Percentiles rank a stretch among this genome's conserved stretches.
These are phyloP conservation scores for Hirsutella thompsonii DNA, from an alignment of 2,329 filamentous ascomycete species.

Conservation along the genomic window DNA sequence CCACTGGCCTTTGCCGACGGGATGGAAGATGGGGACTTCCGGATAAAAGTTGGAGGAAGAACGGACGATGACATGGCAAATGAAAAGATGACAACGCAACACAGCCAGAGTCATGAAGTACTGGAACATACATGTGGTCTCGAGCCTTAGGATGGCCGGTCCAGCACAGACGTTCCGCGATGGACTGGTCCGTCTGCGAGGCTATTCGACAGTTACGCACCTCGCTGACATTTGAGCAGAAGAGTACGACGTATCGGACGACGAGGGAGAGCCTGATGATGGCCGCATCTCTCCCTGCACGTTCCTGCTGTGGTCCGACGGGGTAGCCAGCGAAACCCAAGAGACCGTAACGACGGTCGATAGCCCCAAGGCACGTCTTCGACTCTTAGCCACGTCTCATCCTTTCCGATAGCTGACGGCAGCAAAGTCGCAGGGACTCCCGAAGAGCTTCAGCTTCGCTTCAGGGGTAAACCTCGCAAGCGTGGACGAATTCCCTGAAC, in stretches of 20 bases:
- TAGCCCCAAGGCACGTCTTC: background rate
- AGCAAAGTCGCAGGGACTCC: too few species aligned
- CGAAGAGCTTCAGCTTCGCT: too few species aligned
- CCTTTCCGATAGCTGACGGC: too few species aligned
- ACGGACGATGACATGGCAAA: too few species aligned
- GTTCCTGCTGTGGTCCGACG: slow-evolving; percentile 24
- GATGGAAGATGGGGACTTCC: too few species aligned
- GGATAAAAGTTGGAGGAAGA: too few species aligned
- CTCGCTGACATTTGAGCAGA: slow-evolving; percentile 1
- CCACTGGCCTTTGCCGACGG: background rate
- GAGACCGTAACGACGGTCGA: background rate
- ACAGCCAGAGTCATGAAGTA: background rate
- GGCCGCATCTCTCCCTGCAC: slow-evolving; percentile 27
- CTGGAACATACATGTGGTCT: background rate
- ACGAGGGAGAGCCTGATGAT: slow-evolving; percentile 23
- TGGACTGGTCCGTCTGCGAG: background rate
- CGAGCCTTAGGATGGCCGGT: slow-evolving; percentile 1
- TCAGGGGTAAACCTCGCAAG: too few species aligned
- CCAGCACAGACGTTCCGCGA: background rate
- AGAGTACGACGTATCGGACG: slow-evolving; percentile 21
- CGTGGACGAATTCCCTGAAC: too few species aligned
- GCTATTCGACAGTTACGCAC: background rate
- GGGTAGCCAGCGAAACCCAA: slow-evolving; percentile 3
- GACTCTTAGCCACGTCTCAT: too few species aligned
- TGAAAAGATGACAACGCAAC: too few species aligned